Evolutionary conservation across 352 stramenopile genomes (phyloP).

Genomic region (Phytophthora fragariae): DNA sequence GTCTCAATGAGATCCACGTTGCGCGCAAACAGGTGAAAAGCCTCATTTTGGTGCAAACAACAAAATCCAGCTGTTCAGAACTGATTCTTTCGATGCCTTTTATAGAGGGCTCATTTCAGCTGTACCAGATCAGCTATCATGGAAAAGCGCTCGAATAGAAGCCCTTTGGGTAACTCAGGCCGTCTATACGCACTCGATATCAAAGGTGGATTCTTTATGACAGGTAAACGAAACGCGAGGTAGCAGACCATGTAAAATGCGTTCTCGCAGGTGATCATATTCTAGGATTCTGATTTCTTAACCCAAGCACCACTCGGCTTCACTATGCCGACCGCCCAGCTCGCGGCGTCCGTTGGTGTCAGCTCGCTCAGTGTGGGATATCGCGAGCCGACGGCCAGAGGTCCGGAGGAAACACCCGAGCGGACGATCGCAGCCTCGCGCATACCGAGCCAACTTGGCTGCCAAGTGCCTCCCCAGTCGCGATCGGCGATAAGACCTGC

Average conservation of each 20-base stretch:
- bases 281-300: constrained; percentile 11
- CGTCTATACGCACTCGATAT: background rate
- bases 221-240: no score
- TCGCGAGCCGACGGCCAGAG: constrained; percentile 35
- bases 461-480: constrained; percentile 20
- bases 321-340: background rate
- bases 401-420: constrained; percentile 33
- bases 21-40: background rate
- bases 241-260: background rate
- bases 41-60: background rate
- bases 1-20: constrained; percentile 17
- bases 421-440: constrained; percentile 24
- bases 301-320: background rate
- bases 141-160: background rate
- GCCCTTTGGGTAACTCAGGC: background rate
- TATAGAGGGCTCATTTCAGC: background rate
- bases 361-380: constrained; percentile 34
- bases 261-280: background rate
- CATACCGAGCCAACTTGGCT: background rate
- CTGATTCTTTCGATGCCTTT: constrained; percentile 14
- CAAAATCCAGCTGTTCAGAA: constrained; percentile 21
- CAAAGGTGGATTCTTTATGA: background rate
- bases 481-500: constrained; percentile 42
- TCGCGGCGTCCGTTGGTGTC: constrained; percentile 19
- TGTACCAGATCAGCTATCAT: no score